Evolutionary conservation across 23 red algal species (phyloP), one percentile per base, ranked within the genome.

Genomic region (Gracilaria domingensis): DNA sequence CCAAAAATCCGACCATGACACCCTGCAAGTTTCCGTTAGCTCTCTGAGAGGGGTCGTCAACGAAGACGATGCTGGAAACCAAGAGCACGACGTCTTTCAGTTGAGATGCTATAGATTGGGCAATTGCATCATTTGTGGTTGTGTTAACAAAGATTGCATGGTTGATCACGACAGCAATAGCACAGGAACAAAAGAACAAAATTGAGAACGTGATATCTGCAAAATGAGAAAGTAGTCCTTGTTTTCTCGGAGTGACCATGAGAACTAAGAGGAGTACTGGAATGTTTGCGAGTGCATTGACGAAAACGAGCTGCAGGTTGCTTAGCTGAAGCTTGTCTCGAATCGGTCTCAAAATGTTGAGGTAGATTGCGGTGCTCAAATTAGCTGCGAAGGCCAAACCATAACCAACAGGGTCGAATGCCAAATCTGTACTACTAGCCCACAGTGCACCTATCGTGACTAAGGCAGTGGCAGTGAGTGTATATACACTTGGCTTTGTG

Each of bases 101-200:
- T 54, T 98, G 96, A n/a, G 96, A 80, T 40, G 87, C 82, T 23
- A 98, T 81, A 42, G 93, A 88, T 75, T 98, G 96, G 8, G 96
- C 92, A 79, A 98, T 83, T 0, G 96, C 85, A 54, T 93, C 94
- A 78, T 98, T 98, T 26, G 88, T 95, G 11, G 92, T 93, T n/a
- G 96, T 98, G 49, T 98, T 98, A 51, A 93, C 87, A 75, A 88
- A 95, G 12, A 89, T 95, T 3, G 93, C 81, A 44, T 98, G 96
- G 42, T 98, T 98, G 84, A 98, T 93, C 18, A 95, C 55, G n/a
- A 95, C 82, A 12, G 87, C 92, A 58, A 98, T 69, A 3, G 82
- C 76, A 32, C 86, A 94, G 32, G 95, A 85, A 37, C 79, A 69
- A 32, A 90, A 75, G 72, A 94, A 90, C 69, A 88, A 42, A 40